phyloP scores from a whole-genome alignment of 495 filamentous ascomycete species.

The Neurospora sp. region DNA sequence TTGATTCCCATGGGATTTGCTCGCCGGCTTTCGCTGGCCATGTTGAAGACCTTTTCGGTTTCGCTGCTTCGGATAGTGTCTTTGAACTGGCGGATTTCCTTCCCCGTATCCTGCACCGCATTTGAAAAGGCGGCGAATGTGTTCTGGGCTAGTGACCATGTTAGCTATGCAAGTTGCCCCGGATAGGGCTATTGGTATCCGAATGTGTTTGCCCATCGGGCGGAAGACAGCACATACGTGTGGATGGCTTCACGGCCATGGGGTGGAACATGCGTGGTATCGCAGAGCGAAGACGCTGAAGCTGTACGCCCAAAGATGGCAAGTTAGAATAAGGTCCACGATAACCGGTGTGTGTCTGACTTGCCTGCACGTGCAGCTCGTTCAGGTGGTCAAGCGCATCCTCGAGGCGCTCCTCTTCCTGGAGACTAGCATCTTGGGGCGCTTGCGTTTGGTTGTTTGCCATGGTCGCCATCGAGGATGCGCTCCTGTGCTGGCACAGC shows the following conservation, averaged over 20 bases:
- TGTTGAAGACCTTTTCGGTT: conserved; percentile 29
- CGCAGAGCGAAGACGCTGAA: conserved; percentile 31
- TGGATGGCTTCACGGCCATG: conserved; percentile 25
- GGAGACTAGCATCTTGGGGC: conserved; percentile 6
- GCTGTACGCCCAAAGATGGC: conserved; percentile 17
- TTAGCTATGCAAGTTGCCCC: conserved; percentile 6
- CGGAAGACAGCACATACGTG: conserved; percentile 20
- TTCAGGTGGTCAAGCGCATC: conserved; percentile 27
- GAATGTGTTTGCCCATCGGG: not conserved
- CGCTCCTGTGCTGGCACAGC: not conserved
- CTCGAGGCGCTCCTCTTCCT: conserved; percentile 27
- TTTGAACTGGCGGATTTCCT: conserved; percentile 34
- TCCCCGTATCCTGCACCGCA: conserved; percentile 24
- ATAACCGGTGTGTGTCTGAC: conserved; percentile 2
- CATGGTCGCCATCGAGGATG: conserved; percentile 6
- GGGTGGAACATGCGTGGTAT: conserved; percentile 37
- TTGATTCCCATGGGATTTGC: conserved; percentile 38
- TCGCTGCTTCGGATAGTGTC: conserved; percentile 28
- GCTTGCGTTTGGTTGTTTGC: conserved; percentile 13
- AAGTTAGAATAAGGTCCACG: conserved; percentile 4
- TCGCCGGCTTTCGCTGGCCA: conserved; percentile 32
- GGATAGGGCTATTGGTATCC: not conserved
- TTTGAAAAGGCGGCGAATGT: conserved; percentile 28
- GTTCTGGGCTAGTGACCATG: conserved; percentile 24
- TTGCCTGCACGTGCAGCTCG: conserved; percentile 33